Base-by-base conservation (phyloP, 2,329 filamentous ascomycete genomes). In the Trichoderma asperellum region DNA sequence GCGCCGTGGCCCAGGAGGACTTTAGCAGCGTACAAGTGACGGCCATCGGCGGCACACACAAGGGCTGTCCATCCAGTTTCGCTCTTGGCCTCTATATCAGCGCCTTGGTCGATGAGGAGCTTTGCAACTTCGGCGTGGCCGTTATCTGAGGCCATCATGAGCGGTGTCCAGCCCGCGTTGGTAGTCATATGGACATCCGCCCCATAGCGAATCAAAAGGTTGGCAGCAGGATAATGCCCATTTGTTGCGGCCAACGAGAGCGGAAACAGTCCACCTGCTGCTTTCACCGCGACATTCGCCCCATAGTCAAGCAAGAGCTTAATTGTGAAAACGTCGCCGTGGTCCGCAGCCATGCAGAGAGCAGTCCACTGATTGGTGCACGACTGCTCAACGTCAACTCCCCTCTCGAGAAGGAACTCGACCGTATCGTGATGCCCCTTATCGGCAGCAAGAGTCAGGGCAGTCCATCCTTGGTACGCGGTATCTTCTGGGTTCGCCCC, bases 331-430 rank as follows among this genome's bases (percentile, higher is more conserved):
- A 58, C 16, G n/a, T 69, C 47, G 14, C 68, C 68, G 5, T 52
- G 67, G 10, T 67, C 57, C 34, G 70, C 70, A 5, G 70, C 70
- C 56, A 71, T 29, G 18, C 66, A 62, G 8, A 71, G 56, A n/a
- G 67, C 32, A 4, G 70, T 71, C 70, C 68, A 69, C 18, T 43
- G 60, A n/a, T 56, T 59, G 2, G n/a, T 58, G 12, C 59, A 65
- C 2, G 27, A 11, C 18, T 59, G 59, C 21, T 71, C 61, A 16
- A 63, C 32, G 16, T 71, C 40, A n/a, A 49, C 70, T 3, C 70
- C 70, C 8, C 53, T 56, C 18, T 40, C 47, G 5, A 66, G 27
- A 5, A 71, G 70, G 8, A 69, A 24, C 37, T 21, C 7, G 14
- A 67, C 61, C 1, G 62, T 49, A 10, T 57, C n/a, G 18, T 52